These are phyloP conservation scores for Seiridium cupressi DNA, from an alignment of 2,329 filamentous ascomycete genomes.

Conservation along the genomic window DNA sequence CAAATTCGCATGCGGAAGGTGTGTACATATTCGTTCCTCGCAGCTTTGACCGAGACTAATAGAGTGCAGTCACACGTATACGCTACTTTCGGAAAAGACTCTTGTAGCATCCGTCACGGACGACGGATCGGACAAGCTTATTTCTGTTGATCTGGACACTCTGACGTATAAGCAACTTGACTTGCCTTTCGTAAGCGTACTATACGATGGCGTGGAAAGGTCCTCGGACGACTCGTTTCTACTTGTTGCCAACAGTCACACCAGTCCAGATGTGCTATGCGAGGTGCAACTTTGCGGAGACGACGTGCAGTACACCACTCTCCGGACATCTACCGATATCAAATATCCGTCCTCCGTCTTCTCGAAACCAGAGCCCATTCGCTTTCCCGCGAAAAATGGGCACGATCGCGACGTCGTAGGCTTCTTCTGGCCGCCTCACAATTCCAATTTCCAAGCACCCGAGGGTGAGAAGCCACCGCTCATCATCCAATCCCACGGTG, in stretches of 20 bases:
- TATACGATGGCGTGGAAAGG: conserved; percentile 30
- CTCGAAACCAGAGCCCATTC: conserved; percentile 36
- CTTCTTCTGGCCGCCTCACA: conserved; percentile 48
- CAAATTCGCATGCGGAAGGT: conserved; percentile 24
- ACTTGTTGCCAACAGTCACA: conserved; percentile 34
- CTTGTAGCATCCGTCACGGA: conserved; percentile 32
- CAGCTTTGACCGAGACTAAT: conserved; percentile 3
- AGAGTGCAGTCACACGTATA: conserved; percentile 34
- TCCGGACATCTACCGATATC: conserved; percentile 33
- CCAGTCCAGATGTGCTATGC: conserved; percentile 31
- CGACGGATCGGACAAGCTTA: conserved; percentile 31
- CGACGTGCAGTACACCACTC: conserved; percentile 16
- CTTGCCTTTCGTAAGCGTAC: conserved; percentile 30
- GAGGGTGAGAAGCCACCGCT: conserved; percentile 41
- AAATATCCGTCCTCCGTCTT: conserved; percentile 27
- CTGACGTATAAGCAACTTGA: conserved; percentile 25
- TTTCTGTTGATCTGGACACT: conserved; percentile 35
- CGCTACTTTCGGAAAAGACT: conserved; percentile 30
- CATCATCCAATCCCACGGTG: conserved; percentile 50
- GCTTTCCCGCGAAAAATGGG: conserved; percentile 16
- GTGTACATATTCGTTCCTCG: background rate
- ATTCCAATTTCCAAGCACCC: conserved; percentile 38
- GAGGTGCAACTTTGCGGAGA: conserved; percentile 27
- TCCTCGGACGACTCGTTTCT: conserved; percentile 33
- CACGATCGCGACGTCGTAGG: conserved; percentile 36